Evolutionary conservation across 352 stramenopile species (phyloP), one percentile per base, ranked within the genome.

Genomic region (Phytophthora pistaciae): DNA sequence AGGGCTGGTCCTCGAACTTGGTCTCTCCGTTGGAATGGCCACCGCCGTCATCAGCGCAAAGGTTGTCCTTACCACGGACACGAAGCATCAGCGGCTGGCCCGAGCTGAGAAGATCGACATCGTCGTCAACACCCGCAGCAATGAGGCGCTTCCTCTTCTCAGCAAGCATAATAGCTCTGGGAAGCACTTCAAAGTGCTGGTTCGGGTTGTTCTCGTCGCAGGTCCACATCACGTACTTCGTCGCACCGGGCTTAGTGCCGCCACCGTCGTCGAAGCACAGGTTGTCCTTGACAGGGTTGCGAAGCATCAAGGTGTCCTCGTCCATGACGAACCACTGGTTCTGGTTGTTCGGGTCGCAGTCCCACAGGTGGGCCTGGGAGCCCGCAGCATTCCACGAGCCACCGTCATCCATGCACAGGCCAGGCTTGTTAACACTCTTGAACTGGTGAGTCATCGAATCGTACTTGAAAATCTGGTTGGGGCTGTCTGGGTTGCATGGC

Each of bases 291-390:
- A 42, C 36, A 42, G 36, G 36, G 14, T 42, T 42, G 0, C 14
- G 36, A 42, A 42, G 36, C 36, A 42, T 42, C 36, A 42, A 42
- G 42, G 78, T 74, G n/a, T 61, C 38, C 1, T 60, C 11, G 31
- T 82, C 72, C 14, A 68, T 50, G 20, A 56, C 27, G 61, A 79
- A 78, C 53, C 60, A 66, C 55, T 82, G 75, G 44, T 79, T 79
- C 42, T 29, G 25, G 40, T 76, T 70, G 18, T 57, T 55, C 20
- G 48, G n/a, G 20, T 77, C 49, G 46, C 72, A 80, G n/a, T 42
- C 36, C 36, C 36, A 42, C 36, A 42, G 14, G 36, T 42, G 36
- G 11, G 36, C 36, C 13, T 42, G 36, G 11, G 36, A 42, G 11
- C 36, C 36, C 11, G 36, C 36, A 42, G 36, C 27, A 11, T 25